Base-by-base conservation (phyloP, 2,329 filamentous ascomycete species). In the Metarhizium anisopliae region DNA sequence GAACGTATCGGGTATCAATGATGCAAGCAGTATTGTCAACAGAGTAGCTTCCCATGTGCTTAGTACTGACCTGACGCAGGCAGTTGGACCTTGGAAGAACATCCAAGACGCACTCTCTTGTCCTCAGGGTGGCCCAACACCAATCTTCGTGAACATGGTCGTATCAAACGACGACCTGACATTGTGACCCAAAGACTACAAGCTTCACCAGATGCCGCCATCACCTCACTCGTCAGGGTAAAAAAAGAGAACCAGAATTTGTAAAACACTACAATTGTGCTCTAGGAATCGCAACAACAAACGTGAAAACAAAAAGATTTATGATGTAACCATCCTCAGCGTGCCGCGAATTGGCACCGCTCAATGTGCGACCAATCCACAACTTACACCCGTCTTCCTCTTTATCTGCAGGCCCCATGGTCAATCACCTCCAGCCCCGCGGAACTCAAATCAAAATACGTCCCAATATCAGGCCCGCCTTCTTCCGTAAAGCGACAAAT, bases 281-380 rank as follows among this genome's bases (percentile, higher is more conserved):
- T 57, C 52, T 57, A 45, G 20, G 36, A 50, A 51, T 29, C 40
- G 52, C 52, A 52, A 45, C 50, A 54, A 47, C 38, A 47, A 45
- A 47, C 45, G 20, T 18, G 25, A 73, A 74, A 74, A 72, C 64
- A 67, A 74, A 70, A 74, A 73, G 68, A 74, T 75, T 68, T 74
- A 76, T 75, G 68, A 74, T 73, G 72, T 74, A 74, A 70, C 67
- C 67, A 67, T 72, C 70, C 67, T 70, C 65, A 65, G 67, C 68
- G 68, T 67, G 67, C 66, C 66, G 62, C 66, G 68, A 68, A 62
- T 65, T 68, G 62, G 50, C 58, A 61, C 56, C 54, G 56, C 59
- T 56, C 55, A 55, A 51, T 59, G 56, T 54, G 57, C 58, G 40
- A 60, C 60, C 56, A 56, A 56, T 58, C 55, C 60, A 58, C 59